Base-by-base conservation (phyloP, 1,139 yeast genomes). In the Protomyces arabidopsidicola region DNA sequence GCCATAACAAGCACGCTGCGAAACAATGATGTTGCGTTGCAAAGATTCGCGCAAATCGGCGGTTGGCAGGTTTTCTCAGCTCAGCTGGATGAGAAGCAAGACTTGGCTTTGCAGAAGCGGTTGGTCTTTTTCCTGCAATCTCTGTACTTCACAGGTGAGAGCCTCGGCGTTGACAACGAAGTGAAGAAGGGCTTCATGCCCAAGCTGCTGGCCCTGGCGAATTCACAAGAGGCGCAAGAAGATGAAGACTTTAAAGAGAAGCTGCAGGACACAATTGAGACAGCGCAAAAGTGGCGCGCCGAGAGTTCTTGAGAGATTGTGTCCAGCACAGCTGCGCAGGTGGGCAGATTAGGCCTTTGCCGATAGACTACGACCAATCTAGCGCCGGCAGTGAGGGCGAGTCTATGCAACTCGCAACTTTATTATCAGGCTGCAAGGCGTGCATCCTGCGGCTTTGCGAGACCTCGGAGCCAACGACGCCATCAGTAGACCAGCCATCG, bases 1-100 rank as follows among this genome's bases (percentile, higher is more conserved):
- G 97, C 97, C 0, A 75, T 93, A 31, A 83, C 95, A 2, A 84
- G 87, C 55, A 77, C 85, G 31, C 75, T 90, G n/a, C 82, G 96
- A 71, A 91, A 93, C 75, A 86, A 84, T 71, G 75, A 77, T 36
- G 77, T 75, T 0, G 87, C 85, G 0, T 85, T 84, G 68, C 74
- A 76, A 8, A 72, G 76, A 65, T 91, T 93, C 71, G 82, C 78
- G 54, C 74, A 77, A 50, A 70, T 75, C 9, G 74, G 81, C 35
- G 97, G 98, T n/a, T 86, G 95, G 87, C 75, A 78, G 1, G 65
- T 76, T 14, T 70, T 83, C 16, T 70, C 73, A 9, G 66, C 56
- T 9, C 64, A 73, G 1, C 64, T 75, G 36, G 64, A 67, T 5
- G 42, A 5, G 16, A 24, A 1, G 14, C 36, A 16, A 24, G 59